Conservation (phyloP, 176 grass and related monocot species). For the Hordeum marinum region DNA sequence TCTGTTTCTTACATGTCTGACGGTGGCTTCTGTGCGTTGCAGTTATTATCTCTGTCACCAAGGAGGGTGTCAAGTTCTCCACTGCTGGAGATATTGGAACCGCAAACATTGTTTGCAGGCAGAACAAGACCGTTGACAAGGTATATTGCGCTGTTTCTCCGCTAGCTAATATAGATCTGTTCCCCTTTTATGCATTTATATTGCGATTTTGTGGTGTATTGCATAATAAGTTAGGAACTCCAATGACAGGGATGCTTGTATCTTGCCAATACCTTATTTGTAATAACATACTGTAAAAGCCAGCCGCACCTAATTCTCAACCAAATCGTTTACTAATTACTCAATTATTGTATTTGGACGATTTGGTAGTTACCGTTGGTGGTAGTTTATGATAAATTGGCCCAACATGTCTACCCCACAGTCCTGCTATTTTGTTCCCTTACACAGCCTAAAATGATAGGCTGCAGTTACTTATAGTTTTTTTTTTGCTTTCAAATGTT, state of each 20-base stretch:
- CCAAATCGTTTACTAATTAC: not conserved
- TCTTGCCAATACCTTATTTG: not conserved
- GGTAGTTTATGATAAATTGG: too few relatives aligned
- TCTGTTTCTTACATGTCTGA: not conserved
- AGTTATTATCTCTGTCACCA: slow-evolving; percentile 95
- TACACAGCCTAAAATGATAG: too few relatives aligned
- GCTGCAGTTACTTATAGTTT: too few relatives aligned
- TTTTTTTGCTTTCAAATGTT: too few relatives aligned
- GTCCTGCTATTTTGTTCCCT: too few relatives aligned
- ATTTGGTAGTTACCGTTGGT: too few relatives aligned
- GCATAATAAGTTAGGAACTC: not conserved
- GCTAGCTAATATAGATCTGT: not conserved
- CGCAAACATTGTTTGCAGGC: slow-evolving; percentile 90
- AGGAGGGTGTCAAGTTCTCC: slow-evolving; percentile 96
- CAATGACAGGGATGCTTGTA: not conserved
- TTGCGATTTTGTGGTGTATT: not conserved
- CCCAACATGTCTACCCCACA: too few relatives aligned
- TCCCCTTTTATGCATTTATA: too few relatives aligned
- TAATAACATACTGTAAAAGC: not conserved
- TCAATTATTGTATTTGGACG: too few relatives aligned
- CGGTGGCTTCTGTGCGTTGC: not conserved
- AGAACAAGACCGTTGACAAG: slow-evolving; percentile 95
- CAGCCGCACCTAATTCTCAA: too few relatives aligned
- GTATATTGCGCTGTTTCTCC: slow-evolving; percentile 8
- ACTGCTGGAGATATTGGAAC: slow-evolving; percentile 89